Evolutionary conservation across 1,284 basidiomycete species (phyloP), one percentile per base, ranked within the genome.

Genomic region (Naganishia cerealis): DNA sequence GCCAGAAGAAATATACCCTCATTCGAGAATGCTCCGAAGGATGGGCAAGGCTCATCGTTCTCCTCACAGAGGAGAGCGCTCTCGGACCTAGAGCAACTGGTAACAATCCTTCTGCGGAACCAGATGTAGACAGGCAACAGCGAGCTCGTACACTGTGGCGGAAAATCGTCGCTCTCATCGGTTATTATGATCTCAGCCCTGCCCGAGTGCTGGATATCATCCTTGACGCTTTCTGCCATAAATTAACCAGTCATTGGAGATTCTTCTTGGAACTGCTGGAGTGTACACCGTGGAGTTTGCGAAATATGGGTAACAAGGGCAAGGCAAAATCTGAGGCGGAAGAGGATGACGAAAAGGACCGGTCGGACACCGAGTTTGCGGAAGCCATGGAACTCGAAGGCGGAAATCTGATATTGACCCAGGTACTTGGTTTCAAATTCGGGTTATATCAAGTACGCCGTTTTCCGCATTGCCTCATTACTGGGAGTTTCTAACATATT

Each of bases 1-100:
- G 95, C 79, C 96, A 99, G 80, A 94, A 94, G 81, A 98, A 97
- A 80, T 97, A 94, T 84, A 99, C 99, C 75, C 86, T 99, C 40
- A 85, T 98, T 12, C 90, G 96, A 50, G 96, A 99, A 81, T 92
- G 96, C 73, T 94, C 92, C 0, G 94, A 99, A 82, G 96, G 96
- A 6, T 99, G 94, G 81, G 91, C 92, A 75, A 94, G 94, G 75
- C 86, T 99, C 42, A 87, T 90, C 39, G 87, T 90, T 10, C 82
- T 98, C 50, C 88, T 92, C 12, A 88, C 87, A 66, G 87, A 86
- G 72, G 69, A 66, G 10, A 63, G 57, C 39, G 59, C 67, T 39
- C 55, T 70, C 5, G 59, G 66, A 15, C 59, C 65, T 0, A 69
- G 69, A 4, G 53, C 48, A 36, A 67, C 67, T 48, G 54, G 42